phyloP scores from a whole-genome alignment of 495 filamentous ascomycete genomes.

The Filosporella fistucella region DNA sequence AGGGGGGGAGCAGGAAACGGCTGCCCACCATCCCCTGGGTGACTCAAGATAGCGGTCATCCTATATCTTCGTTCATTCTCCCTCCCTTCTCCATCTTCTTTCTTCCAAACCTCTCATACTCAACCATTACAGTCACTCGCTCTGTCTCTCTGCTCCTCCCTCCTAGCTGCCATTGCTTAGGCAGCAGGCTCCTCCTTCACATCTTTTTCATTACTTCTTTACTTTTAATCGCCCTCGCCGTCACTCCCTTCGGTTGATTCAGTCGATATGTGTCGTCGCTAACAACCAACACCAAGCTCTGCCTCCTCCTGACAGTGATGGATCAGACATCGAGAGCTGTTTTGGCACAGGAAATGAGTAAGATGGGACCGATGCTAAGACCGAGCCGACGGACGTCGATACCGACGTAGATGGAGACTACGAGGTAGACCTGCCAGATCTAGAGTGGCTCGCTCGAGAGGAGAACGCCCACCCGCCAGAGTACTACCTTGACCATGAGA shows the following conservation, averaged over 20 bases:
- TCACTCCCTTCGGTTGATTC: too few relatives aligned
- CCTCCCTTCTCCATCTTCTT: conserved; percentile 15
- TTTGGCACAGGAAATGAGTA: conserved; percentile 13
- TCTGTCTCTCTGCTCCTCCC: conserved; percentile 12
- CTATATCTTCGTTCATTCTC: conserved; percentile 14
- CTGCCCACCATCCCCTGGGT: conserved; percentile 13
- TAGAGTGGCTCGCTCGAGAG: conserved; percentile 7
- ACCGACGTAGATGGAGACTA: conserved; percentile 2
- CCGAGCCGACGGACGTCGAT: conserved; percentile 7
- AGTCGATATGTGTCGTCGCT: too few relatives aligned
- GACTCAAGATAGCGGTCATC: conserved; percentile 17
- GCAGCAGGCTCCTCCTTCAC: conserved; percentile 6
- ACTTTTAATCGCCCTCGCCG: neutral
- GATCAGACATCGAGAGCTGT: conserved; percentile 15
- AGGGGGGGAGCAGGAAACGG: conserved; percentile 14
- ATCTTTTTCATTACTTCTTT: neutral
- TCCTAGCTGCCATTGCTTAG: conserved; percentile 2
- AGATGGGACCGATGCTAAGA: conserved; percentile 4
- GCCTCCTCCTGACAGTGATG: conserved; percentile 10
- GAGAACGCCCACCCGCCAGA: neutral
- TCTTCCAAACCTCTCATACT: conserved; percentile 16
- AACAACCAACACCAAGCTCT: neutral
- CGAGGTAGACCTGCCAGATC: conserved; percentile 9
- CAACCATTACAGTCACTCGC: conserved; percentile 9
- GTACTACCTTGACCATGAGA: neutral